phyloP scores from a whole-genome alignment of 2,329 filamentous ascomycete species.

The Diplocarpon mali region DNA sequence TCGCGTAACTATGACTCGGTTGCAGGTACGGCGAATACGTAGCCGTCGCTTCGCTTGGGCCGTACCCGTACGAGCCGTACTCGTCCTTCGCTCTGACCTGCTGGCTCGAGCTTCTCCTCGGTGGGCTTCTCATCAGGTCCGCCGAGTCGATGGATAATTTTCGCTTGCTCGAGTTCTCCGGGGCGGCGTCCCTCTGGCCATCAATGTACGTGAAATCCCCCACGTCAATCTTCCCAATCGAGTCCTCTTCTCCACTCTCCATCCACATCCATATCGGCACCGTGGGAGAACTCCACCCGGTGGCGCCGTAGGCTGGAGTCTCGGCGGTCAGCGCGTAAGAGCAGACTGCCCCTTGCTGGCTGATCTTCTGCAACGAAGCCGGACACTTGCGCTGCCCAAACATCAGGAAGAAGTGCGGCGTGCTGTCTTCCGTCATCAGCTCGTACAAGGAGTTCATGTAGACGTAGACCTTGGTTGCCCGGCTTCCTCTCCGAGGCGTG shows the following conservation, averaged over 20 bases:
- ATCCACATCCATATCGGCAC: slow-evolving; percentile 50
- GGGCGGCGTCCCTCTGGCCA: slow-evolving; percentile 29
- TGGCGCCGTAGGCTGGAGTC: slow-evolving; percentile 54
- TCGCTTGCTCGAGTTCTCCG: slow-evolving; percentile 39
- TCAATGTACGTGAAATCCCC: slow-evolving; percentile 53
- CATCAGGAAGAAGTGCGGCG: slow-evolving; percentile 45
- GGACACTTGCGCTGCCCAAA: slow-evolving; percentile 71
- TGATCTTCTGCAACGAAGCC: slow-evolving; percentile 51
- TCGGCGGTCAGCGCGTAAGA: slow-evolving; percentile 64
- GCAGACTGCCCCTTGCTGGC: slow-evolving; percentile 47
- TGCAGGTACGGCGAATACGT: slow-evolving; percentile 40
- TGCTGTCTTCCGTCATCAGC: slow-evolving; percentile 47
- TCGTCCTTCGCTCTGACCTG: slow-evolving; percentile 37
- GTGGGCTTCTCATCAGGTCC: slow-evolving; percentile 34
- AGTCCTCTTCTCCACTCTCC: slow-evolving; percentile 43
- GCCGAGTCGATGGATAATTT: slow-evolving; percentile 42
- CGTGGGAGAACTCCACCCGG: slow-evolving; percentile 41
- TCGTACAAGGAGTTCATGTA: slow-evolving; percentile 69
- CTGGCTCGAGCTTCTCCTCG: slow-evolving; percentile 36
- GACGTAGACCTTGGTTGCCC: slow-evolving; percentile 61
- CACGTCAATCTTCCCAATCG: slow-evolving; percentile 40
- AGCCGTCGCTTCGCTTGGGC: slow-evolving; percentile 33
- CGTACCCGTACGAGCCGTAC: slow-evolving; percentile 47
- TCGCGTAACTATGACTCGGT: slow-evolving; percentile 35
- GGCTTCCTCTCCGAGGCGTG: slow-evolving; percentile 55